Base-by-base conservation (phyloP, 2,329 filamentous ascomycete genomes). In the Epichloe bromicola region DNA sequence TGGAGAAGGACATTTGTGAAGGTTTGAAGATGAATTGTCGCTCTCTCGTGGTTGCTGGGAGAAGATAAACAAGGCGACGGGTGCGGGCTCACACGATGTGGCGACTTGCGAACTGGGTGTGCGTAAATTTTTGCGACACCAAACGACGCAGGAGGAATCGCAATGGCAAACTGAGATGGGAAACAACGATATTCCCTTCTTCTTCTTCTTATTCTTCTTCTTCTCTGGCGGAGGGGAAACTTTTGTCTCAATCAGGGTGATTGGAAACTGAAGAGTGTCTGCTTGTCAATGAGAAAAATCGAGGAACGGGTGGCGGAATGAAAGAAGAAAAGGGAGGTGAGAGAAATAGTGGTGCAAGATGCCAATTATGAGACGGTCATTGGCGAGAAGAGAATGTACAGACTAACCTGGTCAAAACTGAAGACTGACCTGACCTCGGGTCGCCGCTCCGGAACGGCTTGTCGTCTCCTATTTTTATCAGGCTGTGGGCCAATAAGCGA, bases 1-100 rank as follows among this genome's bases (percentile, higher is more conserved):
- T 82, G 40, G 80, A 84, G 69, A 84, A 83, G 37, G 80, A 84
- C 80, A 84, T 83, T 83, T 54, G 49, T 60, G 30, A 23, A 17
- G 30, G 33, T 10, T 10, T 5, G 39, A 19, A 30, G 20, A 5
- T n/a, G 34, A n/a, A 7, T 23, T 17, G 36, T 26, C 17, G 33
- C 33, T 30, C 30, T 11, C 3, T 11, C 10, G 30, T 30, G 11
- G 8, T 30, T 30, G 30, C 4, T 15, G 17, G 12, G 26, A 33
- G n/a, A 17, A 11, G 40, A 44, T 12, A 5, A 36, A 8, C 19
- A 33, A 48, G 40, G 20, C 23, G 33, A 23, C 23, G 17, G n/a
- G 23, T 50, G 34, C n/a, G 33, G n/a, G 26, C 26, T 26, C 26
- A 26, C 26, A 26, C 26, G 26, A 26, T 26, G 26, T 26, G 26